Conservation (phyloP, 495 filamentous ascomycete species). For the Penicillium antarcticum region DNA sequence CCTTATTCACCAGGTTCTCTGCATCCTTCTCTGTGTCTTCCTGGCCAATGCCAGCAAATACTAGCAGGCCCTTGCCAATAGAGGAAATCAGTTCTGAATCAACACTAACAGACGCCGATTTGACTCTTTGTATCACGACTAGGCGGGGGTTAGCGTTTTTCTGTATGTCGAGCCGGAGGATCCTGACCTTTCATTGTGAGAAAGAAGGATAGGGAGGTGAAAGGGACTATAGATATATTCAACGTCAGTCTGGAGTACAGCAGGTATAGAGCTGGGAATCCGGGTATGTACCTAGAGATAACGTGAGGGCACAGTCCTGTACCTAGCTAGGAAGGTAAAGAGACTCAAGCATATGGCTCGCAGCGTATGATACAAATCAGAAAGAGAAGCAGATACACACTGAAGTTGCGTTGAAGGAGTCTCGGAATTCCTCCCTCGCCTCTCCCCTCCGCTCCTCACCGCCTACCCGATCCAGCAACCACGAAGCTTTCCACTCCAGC, state of each 20-base stretch:
- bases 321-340: too few species aligned
- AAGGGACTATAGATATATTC: too few species aligned
- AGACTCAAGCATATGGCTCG: too few species aligned
- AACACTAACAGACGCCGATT: constrained; percentile 98
- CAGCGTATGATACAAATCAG: too few species aligned
- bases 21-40: constrained; percentile 89
- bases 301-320: too few species aligned
- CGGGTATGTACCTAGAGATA: too few species aligned
- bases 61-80: constrained; percentile 85
- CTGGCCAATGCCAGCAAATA: constrained; percentile 86
- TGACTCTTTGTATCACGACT: constrained; percentile 94
- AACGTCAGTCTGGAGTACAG: too few species aligned
- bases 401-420: neutral
- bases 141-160: neutral
- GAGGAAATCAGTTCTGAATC: constrained; percentile 84
- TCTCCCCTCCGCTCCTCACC: constrained; percentile 15
- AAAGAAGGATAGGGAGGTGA: too few species aligned
- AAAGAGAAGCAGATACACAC: too few species aligned
- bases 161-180: neutral
- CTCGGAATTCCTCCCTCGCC: neutral
- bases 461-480: constrained; percentile 23
- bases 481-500: constrained; percentile 26
- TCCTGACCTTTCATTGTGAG: constrained; percentile 48
- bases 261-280: too few species aligned
- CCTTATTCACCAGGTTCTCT: constrained; percentile 75